phyloP scores from a whole-genome alignment of 495 filamentous ascomycete species.

The Hypoxylon trugodes region DNA sequence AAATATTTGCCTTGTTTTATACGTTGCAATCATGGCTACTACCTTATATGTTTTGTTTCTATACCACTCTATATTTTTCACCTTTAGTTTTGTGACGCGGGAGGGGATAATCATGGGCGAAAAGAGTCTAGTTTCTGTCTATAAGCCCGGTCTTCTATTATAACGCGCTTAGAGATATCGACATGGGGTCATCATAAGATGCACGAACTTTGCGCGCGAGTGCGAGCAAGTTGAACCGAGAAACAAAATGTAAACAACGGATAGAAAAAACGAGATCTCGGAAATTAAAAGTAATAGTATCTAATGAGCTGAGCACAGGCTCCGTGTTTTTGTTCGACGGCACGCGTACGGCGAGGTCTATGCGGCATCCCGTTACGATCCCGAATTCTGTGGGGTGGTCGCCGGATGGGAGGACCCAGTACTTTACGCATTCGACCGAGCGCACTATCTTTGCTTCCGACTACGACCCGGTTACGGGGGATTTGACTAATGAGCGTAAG shows the following conservation, averaged over 20 bases:
- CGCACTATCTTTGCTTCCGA: constrained; percentile 77
- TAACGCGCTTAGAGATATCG: too few species aligned
- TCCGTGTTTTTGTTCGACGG: constrained; percentile 51
- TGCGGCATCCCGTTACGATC: constrained; percentile 66
- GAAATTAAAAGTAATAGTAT: too few species aligned
- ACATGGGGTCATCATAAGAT: too few species aligned
- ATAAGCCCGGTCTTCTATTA: constrained; percentile 4
- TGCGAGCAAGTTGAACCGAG: too few species aligned
- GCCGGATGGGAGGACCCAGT: constrained; percentile 76
- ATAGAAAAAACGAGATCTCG: too few species aligned
- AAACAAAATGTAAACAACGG: too few species aligned
- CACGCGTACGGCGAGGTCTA: constrained; percentile 27
- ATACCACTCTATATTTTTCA: too few species aligned
- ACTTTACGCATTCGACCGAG: constrained; percentile 82
- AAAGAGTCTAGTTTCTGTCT: background rate
- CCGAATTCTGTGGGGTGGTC: constrained; percentile 87
- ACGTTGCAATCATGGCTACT: constrained; percentile 18
- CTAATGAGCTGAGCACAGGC: too few species aligned
- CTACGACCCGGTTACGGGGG: constrained; percentile 70
- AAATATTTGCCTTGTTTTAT: constrained; percentile 8
- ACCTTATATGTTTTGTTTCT: constrained; percentile 30
- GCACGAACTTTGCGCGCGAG: too few species aligned
- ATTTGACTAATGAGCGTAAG: constrained; percentile 70
- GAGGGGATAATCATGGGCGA: background rate
- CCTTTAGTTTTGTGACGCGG: too few species aligned